A percentile compares a stretch with the other conserved stretches of the same genome.
These are phyloP conservation scores for Daldinia concentrica DNA, from an alignment of 495 filamentous ascomycete genomes.

Conservation along the genomic window DNA sequence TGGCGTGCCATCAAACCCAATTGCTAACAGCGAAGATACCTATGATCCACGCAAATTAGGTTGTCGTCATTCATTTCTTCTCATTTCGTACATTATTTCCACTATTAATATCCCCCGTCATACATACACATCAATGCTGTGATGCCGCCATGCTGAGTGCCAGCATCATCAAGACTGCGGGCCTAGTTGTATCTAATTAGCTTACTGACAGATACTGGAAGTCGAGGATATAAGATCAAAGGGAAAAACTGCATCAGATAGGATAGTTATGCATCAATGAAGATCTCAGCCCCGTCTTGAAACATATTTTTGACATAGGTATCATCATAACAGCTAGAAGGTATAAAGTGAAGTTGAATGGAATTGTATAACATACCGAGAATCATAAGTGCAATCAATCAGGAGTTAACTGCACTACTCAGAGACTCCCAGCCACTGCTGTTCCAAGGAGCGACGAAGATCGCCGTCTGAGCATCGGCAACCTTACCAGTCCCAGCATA, in stretches of 20 bases:
- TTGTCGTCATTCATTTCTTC: slow-evolving; percentile 23
- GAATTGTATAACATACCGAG: slow-evolving; percentile 18
- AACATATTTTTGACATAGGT: slow-evolving; percentile 46
- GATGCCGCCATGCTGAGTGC: background rate
- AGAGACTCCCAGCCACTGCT: slow-evolving; percentile 68
- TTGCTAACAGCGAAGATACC: background rate
- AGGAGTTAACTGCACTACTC: slow-evolving; percentile 43
- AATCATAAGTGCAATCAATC: slow-evolving; percentile 14
- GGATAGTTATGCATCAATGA: slow-evolving; percentile 46
- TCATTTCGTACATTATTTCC: slow-evolving; percentile 7
- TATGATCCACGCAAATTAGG: background rate
- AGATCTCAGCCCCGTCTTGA: slow-evolving; percentile 50
- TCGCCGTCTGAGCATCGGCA: slow-evolving; percentile 76
- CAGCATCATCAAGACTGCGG: background rate
- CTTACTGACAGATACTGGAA: background rate
- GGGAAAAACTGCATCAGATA: slow-evolving; percentile 29
- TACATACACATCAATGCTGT: background rate
- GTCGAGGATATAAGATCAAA: background rate
- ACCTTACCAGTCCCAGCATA: slow-evolving; percentile 77
- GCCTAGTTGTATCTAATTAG: slow-evolving; percentile 17
- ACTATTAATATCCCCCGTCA: background rate
- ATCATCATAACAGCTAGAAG: slow-evolving; percentile 42
- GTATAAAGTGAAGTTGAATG: background rate
- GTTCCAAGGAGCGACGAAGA: slow-evolving; percentile 85
- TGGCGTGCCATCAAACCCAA: background rate